Conservation (phyloP, 2,329 filamentous ascomycete species). For the Xylaria sp. region DNA sequence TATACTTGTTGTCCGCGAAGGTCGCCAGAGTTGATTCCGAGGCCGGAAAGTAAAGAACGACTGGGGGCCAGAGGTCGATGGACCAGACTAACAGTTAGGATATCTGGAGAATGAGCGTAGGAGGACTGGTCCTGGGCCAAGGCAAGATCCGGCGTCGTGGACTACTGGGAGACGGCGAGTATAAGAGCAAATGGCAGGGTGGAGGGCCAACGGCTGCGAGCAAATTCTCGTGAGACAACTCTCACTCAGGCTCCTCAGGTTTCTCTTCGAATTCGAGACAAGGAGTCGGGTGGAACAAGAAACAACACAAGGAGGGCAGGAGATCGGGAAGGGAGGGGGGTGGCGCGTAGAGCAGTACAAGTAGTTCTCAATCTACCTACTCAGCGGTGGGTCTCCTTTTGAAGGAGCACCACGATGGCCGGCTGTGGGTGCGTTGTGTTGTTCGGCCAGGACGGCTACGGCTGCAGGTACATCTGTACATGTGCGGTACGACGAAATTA, state of each 20-base stretch:
- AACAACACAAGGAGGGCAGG: constrained; percentile 50
- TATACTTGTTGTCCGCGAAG: constrained; percentile 38
- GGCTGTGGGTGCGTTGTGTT: constrained; percentile 36
- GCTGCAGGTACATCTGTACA: constrained; percentile 50
- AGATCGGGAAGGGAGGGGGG: constrained; percentile 51
- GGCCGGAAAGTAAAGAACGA: constrained; percentile 47
- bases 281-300: constrained; percentile 51
- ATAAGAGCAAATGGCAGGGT: constrained; percentile 47
- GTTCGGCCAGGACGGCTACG: constrained; percentile 45
- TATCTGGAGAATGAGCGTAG: constrained; percentile 48
- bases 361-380: constrained; percentile 37
- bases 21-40: constrained; percentile 29
- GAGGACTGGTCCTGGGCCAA: constrained; percentile 44
- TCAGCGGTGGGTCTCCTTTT: constrained; percentile 40
- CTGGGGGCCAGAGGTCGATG: constrained; percentile 49
- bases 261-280: constrained; percentile 51
- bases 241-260: constrained; percentile 48
- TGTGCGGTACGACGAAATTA: constrained; percentile 42
- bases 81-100: constrained; percentile 40
- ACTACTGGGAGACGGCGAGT: constrained; percentile 41
- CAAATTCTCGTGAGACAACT: constrained; percentile 50
- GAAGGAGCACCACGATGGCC: constrained; percentile 41
- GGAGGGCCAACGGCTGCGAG: constrained; percentile 42
- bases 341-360: constrained; percentile 50
- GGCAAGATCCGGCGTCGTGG: constrained; percentile 28